Evolutionary conservation across 257 asterid species (phyloP), one percentile per base, ranked within the genome.

Genomic region (Gentiana dahurica): DNA sequence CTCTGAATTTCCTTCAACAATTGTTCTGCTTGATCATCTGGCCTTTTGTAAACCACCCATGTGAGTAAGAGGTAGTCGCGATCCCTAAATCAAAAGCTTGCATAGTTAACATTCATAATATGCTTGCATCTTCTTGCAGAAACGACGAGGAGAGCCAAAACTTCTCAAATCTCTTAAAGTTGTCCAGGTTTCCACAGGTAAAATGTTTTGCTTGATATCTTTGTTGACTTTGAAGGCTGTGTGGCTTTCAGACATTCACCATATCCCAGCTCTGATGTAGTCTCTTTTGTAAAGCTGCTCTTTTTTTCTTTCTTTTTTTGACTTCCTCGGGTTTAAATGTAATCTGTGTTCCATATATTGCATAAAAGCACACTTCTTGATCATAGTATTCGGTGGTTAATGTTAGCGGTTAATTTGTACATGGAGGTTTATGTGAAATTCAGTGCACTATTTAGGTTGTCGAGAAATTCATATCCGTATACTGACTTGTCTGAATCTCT

Each of bases 31-130:
- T 1, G 95, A 87, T 76, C 95, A 87, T 75, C 36, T 87, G 34
- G 89, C 83, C 50, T 87, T 88, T 74, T 85, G 95, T 55, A 88
- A 81, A 72, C 90, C 95, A 61, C 95, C 97, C 58, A 73, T 2
- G 97, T 88, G 76, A 82, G 96, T 62, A 60, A 34, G 56, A 65
- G 6, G 11, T 12, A 45, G 8, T 57, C 34, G 7, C 47, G 34
- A 36, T 34, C 56, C 32, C 61, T 39, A 54, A 15, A 35, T 65
- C 5, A 47, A 58, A 32, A 1, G 10, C 52, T 56, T 0, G 49
- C 13, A 11, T 41, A 68, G 4, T 68, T 4, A 37, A 3, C 4
- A 49, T 53, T 36, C 59, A 36, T 52, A 33, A 65, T 66, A 34
- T 57, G 34, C 8, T 55, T 60, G 63, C 58, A 12, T 54, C 56